Base-by-base conservation (phyloP, 257 asterid genomes). In the Gardenia jasminoides region DNA sequence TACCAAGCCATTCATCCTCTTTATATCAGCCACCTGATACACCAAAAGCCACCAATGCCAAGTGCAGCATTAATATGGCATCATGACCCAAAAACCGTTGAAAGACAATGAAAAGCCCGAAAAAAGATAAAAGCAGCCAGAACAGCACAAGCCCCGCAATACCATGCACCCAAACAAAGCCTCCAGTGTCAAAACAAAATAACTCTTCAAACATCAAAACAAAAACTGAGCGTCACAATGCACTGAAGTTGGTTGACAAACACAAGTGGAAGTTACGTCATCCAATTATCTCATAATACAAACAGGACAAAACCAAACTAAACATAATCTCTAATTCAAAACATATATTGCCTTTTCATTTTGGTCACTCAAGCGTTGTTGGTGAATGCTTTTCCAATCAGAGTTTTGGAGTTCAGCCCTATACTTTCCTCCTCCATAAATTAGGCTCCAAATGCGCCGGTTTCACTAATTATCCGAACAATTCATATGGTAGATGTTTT, bases 1-100 rank as follows among this genome's bases (percentile, higher is more conserved):
- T 67, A 88, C 93, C 87, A 94, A 85, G 22, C 98, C 98, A 80
- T 94, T 92, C 56, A 88, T 77, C 87, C 89, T 94, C 91, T 91
- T 94, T 69, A 94, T 87, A 72, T 94, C 98, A 12, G 92, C 86
- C 83, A 92, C 97, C 98, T 94, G 84, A 70, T 28, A 70, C 75
- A 80, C 70, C 62, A 75, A 58, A 83, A 76, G 48, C 59, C 36
- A 67, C 41, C n/a, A 33, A 48, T 61, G 66, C 50, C 70, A 75
- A 28, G 41, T 28, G 16, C 16, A 44, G 70, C 46, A 54, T 50
- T 9, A 28, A 33, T 33, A 48, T 31, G 24, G 24, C 75, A 70
- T 67, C 33, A n/a, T 31, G 2, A 39, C 47, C 11, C 0, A 24
- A 2, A 24, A 5, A 10, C 12, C 8, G 19, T 3, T 24, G 46